phyloP scores from a whole-genome alignment of 2,329 filamentous ascomycete species.

The Trematosphaeria pertusa region DNA sequence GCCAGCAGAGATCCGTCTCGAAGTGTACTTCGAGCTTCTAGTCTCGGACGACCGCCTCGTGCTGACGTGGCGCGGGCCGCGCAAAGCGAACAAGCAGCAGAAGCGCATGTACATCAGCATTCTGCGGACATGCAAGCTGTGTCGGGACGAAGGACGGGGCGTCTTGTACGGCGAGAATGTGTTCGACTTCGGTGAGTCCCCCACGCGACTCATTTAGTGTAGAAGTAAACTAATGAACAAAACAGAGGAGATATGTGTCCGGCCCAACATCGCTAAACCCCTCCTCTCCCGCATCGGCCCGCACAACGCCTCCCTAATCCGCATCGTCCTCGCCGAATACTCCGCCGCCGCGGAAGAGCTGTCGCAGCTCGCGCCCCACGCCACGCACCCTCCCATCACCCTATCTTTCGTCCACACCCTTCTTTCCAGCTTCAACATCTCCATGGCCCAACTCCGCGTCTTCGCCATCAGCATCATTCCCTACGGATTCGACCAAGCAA shows the following conservation, averaged over 20 bases:
- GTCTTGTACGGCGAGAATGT: conserved; percentile 25
- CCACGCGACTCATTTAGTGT: no score
- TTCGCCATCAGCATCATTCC: conserved; percentile 23
- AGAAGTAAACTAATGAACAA: background rate
- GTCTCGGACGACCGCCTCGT: conserved; percentile 19
- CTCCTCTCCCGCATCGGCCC: conserved; percentile 5
- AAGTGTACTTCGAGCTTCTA: conserved; percentile 20
- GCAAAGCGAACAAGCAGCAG: conserved; percentile 13
- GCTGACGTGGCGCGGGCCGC: conserved; percentile 15
- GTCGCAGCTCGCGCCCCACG: background rate
- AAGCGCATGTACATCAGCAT: conserved; percentile 18
- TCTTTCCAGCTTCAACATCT: conserved; percentile 12
- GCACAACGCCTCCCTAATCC: conserved; percentile 15
- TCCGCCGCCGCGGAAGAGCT: conserved; percentile 20
- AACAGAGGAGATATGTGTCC: conserved; percentile 9
- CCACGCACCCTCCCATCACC: background rate
- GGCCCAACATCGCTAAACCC: conserved; percentile 6
- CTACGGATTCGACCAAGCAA: conserved; percentile 14
- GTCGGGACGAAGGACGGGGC: conserved; percentile 9
- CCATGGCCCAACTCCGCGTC: conserved; percentile 9
- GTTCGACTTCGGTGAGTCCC: conserved; percentile 26
- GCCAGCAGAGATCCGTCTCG: conserved; percentile 18
- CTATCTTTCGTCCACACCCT: conserved; percentile 4
- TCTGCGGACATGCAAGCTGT: conserved; percentile 13
- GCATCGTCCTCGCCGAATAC: conserved; percentile 20